Base-by-base conservation (phyloP, 495 filamentous ascomycete genomes). In the Pseudevernia furfuracea region DNA sequence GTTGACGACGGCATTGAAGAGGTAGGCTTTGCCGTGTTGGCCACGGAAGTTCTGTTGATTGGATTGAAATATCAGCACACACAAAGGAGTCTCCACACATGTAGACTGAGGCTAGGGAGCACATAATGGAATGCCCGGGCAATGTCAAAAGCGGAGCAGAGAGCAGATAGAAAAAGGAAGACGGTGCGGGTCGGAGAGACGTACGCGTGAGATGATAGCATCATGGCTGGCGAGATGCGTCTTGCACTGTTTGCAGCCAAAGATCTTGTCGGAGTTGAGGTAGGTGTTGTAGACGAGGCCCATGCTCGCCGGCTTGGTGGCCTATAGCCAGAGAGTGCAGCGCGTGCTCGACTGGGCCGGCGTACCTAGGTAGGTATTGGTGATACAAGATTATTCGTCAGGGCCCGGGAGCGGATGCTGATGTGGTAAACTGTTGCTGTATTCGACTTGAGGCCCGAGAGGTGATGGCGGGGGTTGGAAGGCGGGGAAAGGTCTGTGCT, bases 1-100 rank as follows among this genome's bases (percentile, higher is more conserved):
- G 76, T 98, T 98, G 72, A 98, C 94, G 58, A 97, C 94, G 60
- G 70, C 85, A 76, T 91, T 87, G 84, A 98, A 98, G 67, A 98
- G 89, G 77, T 90, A 98, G 55, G 94, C 94, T 79, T 98, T 98
- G 68, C 94, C 94, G 71, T 97, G 95, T 73, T 97, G 93, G 72
- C 94, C 94, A 64, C 94, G 92, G 83, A 98, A 98, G 75, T 93
- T 96, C 94, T 98, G 73, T 70, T 66, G 63, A 34, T 61, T 43
- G 52, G 57, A 30, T 37, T 28, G 25, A 3, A 53, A 8, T 7
- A 53, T 53, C 28, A 53, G 49, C 49, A 30, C 32, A 7, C 28
- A 25, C 2, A 53, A n/a, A n/a, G n/a, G n/a, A n/a, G 5, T 8
- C 14, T 32, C 1, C 49, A 3, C 15, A 1, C 0, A 53, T 19